Percentiles rank a stretch among this genome's conserved stretches.
These are phyloP conservation scores for Amylocarpus encephaloides DNA, from an alignment of 2,329 filamentous ascomycete genomes.

Conservation along the genomic window DNA sequence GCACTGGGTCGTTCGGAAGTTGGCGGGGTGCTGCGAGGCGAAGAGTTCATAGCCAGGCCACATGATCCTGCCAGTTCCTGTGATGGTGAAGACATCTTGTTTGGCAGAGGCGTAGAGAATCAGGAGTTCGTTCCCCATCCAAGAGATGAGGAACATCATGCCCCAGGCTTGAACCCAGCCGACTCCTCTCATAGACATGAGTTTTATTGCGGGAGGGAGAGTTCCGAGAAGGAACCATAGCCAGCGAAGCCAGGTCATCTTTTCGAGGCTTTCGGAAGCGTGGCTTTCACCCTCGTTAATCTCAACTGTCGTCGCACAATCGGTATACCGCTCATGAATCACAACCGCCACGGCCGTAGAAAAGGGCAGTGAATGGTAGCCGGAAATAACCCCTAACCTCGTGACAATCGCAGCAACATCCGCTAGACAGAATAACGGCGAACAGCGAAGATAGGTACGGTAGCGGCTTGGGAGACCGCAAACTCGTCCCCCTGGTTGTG, in stretches of 20 bases:
- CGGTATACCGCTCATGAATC: not conserved
- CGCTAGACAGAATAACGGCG: slow-evolving; percentile 11
- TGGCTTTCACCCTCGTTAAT: not conserved
- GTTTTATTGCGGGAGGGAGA: slow-evolving; percentile 7
- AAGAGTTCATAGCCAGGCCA: not conserved
- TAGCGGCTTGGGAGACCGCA: slow-evolving; percentile 10
- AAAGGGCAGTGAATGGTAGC: not conserved
- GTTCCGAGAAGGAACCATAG: slow-evolving; percentile 1
- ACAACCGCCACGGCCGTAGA: not conserved
- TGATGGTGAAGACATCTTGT: not conserved
- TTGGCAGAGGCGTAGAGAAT: not conserved
- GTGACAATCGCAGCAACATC: slow-evolving; percentile 10
- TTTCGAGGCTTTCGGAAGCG: slow-evolving; percentile 1
- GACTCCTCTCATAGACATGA: slow-evolving; percentile 9
- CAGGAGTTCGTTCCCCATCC: not conserved
- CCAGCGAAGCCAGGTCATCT: slow-evolving; percentile 9
- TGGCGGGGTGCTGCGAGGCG: not conserved
- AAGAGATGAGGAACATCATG: slow-evolving; percentile 2
- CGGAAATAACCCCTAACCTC: not conserved
- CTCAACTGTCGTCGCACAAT: not conserved
- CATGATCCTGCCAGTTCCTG: not conserved
- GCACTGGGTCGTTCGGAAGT: not conserved
- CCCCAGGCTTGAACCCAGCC: slow-evolving; percentile 1
- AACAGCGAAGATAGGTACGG: slow-evolving; percentile 14
- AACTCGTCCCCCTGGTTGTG: slow-evolving; percentile 13